Evolutionary conservation across 2,329 filamentous ascomycete genomes (phyloP).

Genomic region (Botrytis fabae): DNA sequence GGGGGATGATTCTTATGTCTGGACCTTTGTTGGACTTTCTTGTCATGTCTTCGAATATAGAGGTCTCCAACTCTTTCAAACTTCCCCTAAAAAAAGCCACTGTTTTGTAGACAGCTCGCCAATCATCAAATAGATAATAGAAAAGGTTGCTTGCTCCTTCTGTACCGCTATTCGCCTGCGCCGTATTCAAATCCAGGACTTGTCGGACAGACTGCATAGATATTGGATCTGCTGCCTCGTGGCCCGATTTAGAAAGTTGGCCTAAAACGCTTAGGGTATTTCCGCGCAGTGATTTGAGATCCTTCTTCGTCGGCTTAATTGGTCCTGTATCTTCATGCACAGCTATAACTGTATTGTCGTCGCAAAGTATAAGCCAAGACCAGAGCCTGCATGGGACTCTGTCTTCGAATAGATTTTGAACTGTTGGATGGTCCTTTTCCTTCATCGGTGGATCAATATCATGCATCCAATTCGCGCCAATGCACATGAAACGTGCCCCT

Average conservation of each 20-base stretch:
- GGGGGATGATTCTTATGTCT: constrained; percentile 55
- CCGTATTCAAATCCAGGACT: constrained; percentile 38
- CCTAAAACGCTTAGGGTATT: constrained; percentile 63
- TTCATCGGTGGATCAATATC: constrained; percentile 40
- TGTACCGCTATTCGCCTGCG: constrained; percentile 35
- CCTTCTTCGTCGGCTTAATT: constrained; percentile 34
- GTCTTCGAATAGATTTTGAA: constrained; percentile 42
- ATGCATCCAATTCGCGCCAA: constrained; percentile 69
- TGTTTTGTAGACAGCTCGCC: constrained; percentile 58
- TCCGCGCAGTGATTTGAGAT: constrained; percentile 46
- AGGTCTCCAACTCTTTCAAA: constrained; percentile 47
- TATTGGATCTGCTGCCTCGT: constrained; percentile 37
- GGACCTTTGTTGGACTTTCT: constrained; percentile 42
- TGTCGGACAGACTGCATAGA: constrained; percentile 39
- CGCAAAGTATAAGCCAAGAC: constrained; percentile 70
- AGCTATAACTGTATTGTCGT: constrained; percentile 69
- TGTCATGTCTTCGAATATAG: constrained; percentile 38
- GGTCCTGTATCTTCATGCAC: constrained; percentile 59
- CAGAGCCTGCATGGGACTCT: constrained; percentile 54
- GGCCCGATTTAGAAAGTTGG: constrained; percentile 57
- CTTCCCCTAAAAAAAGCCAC: constrained; percentile 50
- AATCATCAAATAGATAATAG: constrained; percentile 68
- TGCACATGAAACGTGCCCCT: constrained; percentile 64
- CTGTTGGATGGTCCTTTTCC: constrained; percentile 24
- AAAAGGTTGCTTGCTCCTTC: constrained; percentile 62